Conservation (phyloP, 768 basidiomycete species). For the Kwoniella pini region DNA sequence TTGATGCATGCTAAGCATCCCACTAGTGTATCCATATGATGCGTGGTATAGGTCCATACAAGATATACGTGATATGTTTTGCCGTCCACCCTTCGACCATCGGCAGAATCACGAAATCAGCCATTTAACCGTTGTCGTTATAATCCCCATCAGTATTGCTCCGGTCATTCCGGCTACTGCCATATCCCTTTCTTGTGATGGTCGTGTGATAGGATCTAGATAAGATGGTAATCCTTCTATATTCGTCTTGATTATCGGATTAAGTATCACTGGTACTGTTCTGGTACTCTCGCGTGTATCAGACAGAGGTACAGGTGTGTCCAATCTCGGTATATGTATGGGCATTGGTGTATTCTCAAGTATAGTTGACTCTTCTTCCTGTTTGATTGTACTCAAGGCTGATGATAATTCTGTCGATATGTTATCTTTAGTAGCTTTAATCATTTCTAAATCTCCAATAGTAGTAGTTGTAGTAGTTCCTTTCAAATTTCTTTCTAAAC, state of each 20-base stretch:
- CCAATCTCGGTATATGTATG: background rate
- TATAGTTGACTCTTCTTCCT: background rate
- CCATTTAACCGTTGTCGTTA: constrained; percentile 8
- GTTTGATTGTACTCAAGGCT: background rate
- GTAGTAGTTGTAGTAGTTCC: background rate
- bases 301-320: too few relatives aligned
- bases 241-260: background rate
- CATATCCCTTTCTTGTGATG: constrained; percentile 24
- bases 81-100: too few relatives aligned
- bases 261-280: background rate
- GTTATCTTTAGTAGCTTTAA: background rate
- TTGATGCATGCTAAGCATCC: too few relatives aligned
- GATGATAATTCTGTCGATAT: background rate
- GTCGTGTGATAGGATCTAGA: constrained; percentile 14
- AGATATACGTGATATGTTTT: too few relatives aligned
- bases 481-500: constrained; percentile 16
- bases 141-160: background rate
- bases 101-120: constrained; percentile 5
- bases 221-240: constrained; percentile 19
- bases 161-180: constrained; percentile 19
- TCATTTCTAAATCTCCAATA: background rate
- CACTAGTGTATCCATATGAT: too few relatives aligned
- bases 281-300: too few relatives aligned
- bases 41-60: too few relatives aligned
- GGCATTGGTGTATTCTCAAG: background rate